Evolutionary conservation across 2,329 filamentous ascomycete species (phyloP), one percentile per base, ranked within the genome.

Genomic region (Trichoderma asperellum): DNA sequence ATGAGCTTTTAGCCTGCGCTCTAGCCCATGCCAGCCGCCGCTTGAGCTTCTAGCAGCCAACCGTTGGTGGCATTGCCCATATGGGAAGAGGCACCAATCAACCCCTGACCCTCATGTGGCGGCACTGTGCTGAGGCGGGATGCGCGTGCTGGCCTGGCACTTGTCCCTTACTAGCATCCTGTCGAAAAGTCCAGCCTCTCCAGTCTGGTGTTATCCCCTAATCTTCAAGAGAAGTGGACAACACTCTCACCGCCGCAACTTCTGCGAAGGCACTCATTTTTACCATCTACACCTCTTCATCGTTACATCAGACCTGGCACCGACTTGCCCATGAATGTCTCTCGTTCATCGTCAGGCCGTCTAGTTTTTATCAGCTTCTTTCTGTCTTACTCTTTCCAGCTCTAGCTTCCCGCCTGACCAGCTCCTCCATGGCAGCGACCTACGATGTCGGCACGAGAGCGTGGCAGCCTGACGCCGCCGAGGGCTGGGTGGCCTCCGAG

Each of bases 401-500:
- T 68, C 57, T 68, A 62, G 66, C 43, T 62, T 62, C 66, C 66
- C 56, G 37, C 52, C 57, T 61, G 58, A 47, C 62, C 40, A 68
- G 66, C 55, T 60, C 66, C 66, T 70, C 79, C 82, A 97, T 97
- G 94, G 93, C 93, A 85, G 92, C 96, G 83, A 93, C 89, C 80
- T 98, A 96, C 84, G 94, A 98, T 86, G 89, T 97, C 79, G 96
- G 95, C 79, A 98, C 95, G 77, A 90, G 93, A 88, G 96, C 94
- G 79, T 99, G 96, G 96, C 96, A 98, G 88, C 94, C 96, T 76
- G 96, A 99, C 85, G 85, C 89, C 80, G 92, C 92, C 71, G 95
- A 99, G 83, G 96, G 96, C 83, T 99, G 96, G 95, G 89, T 99
- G 81, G 92, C 94, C 79, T 97, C 96, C 58, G 94, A 98, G 86